A percentile compares a stretch with the other conserved stretches of the same genome.
These are phyloP conservation scores for Solanum etuberosum DNA, from an alignment of 257 asterid genomes.

Conservation along the genomic window DNA sequence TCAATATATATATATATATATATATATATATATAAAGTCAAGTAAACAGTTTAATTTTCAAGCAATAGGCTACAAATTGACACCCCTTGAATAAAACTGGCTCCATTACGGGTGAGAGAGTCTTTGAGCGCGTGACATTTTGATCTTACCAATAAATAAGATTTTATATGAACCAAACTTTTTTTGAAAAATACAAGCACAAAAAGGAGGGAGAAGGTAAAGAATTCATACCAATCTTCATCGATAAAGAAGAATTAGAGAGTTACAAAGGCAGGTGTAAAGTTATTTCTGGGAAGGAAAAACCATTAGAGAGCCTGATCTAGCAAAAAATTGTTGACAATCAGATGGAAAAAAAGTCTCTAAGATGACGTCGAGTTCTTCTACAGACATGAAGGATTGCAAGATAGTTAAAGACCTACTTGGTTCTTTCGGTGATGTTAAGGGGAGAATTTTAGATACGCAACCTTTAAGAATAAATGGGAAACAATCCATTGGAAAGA, in stretches of 20 bases:
- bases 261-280: background rate
- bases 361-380: background rate
- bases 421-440: background rate
- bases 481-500: background rate
- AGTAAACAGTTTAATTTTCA: no score
- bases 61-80: background rate
- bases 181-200: no score
- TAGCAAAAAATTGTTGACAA: background rate
- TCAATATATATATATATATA: no score
- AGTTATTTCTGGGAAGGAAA: background rate
- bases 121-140: background rate
- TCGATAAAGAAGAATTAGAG: background rate
- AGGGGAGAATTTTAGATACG: background rate
- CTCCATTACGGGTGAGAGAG: background rate
- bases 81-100: background rate
- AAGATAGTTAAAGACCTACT: background rate
- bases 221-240: background rate
- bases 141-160: background rate
- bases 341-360: background rate
- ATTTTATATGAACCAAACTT: no score
- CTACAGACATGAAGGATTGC: background rate
- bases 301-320: background rate
- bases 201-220: background rate
- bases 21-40: no score
- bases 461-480: background rate